Conservation (phyloP, 176 grass and related monocot genomes). For the Otatea glauca region DNA sequence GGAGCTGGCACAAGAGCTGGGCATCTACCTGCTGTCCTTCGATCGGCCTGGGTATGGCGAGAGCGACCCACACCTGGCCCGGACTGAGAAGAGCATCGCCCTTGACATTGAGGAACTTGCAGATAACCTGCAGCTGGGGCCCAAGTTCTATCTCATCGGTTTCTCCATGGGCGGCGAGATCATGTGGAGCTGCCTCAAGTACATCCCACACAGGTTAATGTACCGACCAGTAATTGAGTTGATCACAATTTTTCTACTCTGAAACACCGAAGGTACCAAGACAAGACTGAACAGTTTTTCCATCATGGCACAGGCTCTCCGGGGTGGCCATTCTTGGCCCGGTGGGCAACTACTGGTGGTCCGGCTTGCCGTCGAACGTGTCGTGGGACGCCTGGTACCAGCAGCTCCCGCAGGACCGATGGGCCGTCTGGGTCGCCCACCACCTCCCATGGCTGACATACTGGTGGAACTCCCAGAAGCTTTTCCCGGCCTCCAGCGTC, state of each 20-base stretch:
- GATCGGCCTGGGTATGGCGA: conserved; percentile 82
- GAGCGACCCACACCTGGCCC: conserved; percentile 66
- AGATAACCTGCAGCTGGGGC: conserved; percentile 64
- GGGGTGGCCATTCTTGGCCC: conserved; percentile 66
- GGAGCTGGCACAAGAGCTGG: conserved; percentile 66
- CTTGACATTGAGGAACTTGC: conserved; percentile 75
- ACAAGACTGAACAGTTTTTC: neutral
- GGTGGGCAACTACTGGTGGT: conserved; percentile 81
- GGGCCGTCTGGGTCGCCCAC: conserved; percentile 66
- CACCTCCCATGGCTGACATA: conserved; percentile 86
- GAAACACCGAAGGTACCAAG: neutral
- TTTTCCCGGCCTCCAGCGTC: conserved; percentile 69
- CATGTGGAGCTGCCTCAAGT: conserved; percentile 77
- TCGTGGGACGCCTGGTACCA: conserved; percentile 59
- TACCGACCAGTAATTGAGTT: neutral
- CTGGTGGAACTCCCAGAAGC: conserved; percentile 86
- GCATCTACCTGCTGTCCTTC: conserved; percentile 68
- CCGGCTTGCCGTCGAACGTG: conserved; percentile 72
- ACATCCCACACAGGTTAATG: conserved; percentile 69
- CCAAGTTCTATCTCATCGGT: conserved; percentile 67
- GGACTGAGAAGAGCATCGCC: conserved; percentile 56
- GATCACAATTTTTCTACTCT: neutral
- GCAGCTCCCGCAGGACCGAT: conserved; percentile 68
- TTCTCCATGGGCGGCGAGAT: conserved; percentile 76
- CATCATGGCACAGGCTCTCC: conserved; percentile 52